Evolutionary conservation across 2,329 filamentous ascomycete species (phyloP), one percentile per base, ranked within the genome.

Genomic region (Cercospora janseana): DNA sequence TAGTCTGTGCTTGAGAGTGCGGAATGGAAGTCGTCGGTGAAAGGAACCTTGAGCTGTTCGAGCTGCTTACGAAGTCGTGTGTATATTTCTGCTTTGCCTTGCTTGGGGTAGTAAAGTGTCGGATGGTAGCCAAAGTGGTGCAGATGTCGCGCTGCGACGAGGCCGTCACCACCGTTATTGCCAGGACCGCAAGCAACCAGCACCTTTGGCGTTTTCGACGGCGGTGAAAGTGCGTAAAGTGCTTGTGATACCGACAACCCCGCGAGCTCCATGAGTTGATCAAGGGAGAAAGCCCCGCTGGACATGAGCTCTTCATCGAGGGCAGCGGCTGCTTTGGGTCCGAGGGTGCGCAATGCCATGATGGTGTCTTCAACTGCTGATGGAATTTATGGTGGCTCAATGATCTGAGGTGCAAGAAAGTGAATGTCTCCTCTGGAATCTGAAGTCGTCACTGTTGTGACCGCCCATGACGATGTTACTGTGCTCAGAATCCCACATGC

Each of bases 231-330:
- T 49, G 82, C 83, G 70, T 88, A 95, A 5, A 97, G 88, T 43
- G 87, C 90, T 76, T 97, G 90, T 9, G 92, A 92, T 20, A 97
- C 90, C 1, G 90, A 91, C 0, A 98, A 78, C 0, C 93, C 93
- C 34, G 93, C 93, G 6, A 98, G 75, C 68, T 97, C 93, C 93
- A 98, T 97, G 41, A 98, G 76, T 71, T 98, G 93, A 66, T 97
- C 93, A 48, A 98, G 80, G 8, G 89, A 95, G 72, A 95, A 98
- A 6, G 87, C 90, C 29, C 82, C 81, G 1, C 84, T 82, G 66
- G 82, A 87, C 91, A 98, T 97, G 55, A 98, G 83, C 67, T 98
- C 92, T 69, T 88, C 85, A 68, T 98, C 93, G 13, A 98, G 80
- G 40, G 88, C 87, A 0, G 88, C 86, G 0, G 93, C 93, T 57